phyloP scores from a whole-genome alignment of 2,329 filamentous ascomycete species.

The Leptographium flavum region DNA sequence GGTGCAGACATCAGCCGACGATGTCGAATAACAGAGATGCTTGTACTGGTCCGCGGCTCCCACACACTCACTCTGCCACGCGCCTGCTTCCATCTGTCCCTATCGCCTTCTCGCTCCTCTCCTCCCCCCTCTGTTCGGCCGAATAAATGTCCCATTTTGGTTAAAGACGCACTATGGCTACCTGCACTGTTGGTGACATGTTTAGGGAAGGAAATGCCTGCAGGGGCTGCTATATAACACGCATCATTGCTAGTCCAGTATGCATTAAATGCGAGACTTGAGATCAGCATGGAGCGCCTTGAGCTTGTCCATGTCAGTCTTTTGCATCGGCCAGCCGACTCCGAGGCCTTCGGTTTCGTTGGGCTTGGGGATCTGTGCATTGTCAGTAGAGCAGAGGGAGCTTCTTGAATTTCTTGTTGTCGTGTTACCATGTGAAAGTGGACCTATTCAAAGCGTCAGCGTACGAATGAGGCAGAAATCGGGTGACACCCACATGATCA shows the following conservation, averaged over 20 bases:
- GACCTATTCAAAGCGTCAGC: slow-evolving; percentile 35
- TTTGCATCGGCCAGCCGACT: slow-evolving; percentile 57
- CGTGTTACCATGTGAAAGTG: slow-evolving; percentile 78
- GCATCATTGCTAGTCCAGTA: not conserved
- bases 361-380: slow-evolving; percentile 74
- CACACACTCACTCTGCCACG: not conserved
- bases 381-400: not conserved
- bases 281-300: slow-evolving; percentile 70
- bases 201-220: not conserved
- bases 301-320: slow-evolving; percentile 67
- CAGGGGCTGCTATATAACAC: no score
- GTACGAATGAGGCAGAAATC: not conserved
- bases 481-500: slow-evolving; percentile 55
- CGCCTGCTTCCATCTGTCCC: not conserved
- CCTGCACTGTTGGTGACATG: not conserved
- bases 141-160: not conserved
- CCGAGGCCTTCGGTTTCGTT: slow-evolving; percentile 67
- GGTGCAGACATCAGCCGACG: slow-evolving; percentile 25
- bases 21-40: slow-evolving; percentile 25
- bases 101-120: not conserved
- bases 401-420: not conserved
- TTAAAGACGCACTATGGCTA: not conserved
- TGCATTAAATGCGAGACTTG: slow-evolving; percentile 65
- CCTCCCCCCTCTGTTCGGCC: not conserved
- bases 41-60: not conserved